phyloP scores from a whole-genome alignment of 2,329 filamentous ascomycete species.

The Colletotrichum sp. region DNA sequence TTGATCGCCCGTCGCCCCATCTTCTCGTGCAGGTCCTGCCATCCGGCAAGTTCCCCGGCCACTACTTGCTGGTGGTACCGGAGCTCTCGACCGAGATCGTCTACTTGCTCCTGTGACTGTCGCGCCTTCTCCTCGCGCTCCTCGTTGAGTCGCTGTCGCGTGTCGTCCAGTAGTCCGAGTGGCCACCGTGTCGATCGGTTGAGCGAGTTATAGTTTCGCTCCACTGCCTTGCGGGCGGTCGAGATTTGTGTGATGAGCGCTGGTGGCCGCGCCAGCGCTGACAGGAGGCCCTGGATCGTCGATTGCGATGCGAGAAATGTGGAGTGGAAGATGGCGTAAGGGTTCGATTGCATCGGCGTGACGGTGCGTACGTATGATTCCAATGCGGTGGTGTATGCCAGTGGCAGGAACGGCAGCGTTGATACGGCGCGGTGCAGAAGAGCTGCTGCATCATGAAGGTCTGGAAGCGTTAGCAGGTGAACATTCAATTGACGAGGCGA shows the following conservation, averaged over 20 bases:
- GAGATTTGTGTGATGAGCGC: slow-evolving; percentile 79
- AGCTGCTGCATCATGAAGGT: slow-evolving; percentile 71
- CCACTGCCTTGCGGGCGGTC: slow-evolving; percentile 74
- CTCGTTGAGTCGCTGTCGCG: slow-evolving; percentile 78
- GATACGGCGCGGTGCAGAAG: slow-evolving; percentile 58
- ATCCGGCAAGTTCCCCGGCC: slow-evolving; percentile 87
- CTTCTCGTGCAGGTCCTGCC: slow-evolving; percentile 87
- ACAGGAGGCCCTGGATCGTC: slow-evolving; percentile 82
- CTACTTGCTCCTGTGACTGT: slow-evolving; percentile 72
- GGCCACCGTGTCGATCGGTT: slow-evolving; percentile 81
- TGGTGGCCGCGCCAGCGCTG: slow-evolving; percentile 79
- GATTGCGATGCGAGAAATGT: slow-evolving; percentile 81
- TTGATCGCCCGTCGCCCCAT: slow-evolving; percentile 77
- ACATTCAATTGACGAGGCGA: neutral
- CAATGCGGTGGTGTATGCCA: slow-evolving; percentile 71
- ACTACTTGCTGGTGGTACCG: slow-evolving; percentile 94
- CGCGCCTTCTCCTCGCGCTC: slow-evolving; percentile 84
- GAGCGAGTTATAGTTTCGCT: slow-evolving; percentile 78
- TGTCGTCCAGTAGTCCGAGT: slow-evolving; percentile 83
- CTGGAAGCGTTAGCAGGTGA: slow-evolving; percentile 37
- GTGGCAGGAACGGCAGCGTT: slow-evolving; percentile 71
- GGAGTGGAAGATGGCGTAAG: slow-evolving; percentile 75
- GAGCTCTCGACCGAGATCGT: slow-evolving; percentile 79
- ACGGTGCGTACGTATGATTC: slow-evolving; percentile 73
- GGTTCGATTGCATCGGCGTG: slow-evolving; percentile 72